These are phyloP conservation scores for Linum tenue DNA, from an alignment of 345 rosid genomes.

Conservation along the genomic window DNA sequence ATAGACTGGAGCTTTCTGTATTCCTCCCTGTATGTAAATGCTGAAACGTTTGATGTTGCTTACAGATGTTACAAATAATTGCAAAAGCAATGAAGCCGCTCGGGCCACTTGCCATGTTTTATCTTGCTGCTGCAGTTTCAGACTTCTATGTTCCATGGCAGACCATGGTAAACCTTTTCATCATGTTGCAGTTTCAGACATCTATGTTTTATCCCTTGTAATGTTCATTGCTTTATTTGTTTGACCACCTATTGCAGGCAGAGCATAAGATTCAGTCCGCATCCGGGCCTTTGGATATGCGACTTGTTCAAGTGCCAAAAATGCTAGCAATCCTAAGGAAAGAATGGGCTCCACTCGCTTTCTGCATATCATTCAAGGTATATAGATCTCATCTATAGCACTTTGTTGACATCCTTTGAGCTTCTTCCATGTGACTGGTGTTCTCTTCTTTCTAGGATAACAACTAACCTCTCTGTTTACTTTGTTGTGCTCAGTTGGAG, in stretches of 20 bases:
- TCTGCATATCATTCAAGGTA: slow-evolving; percentile 91
- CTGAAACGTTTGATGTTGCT: slow-evolving; percentile 8
- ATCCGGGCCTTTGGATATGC: slow-evolving; percentile 85
- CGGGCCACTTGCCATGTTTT: slow-evolving; percentile 61
- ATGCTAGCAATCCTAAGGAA: slow-evolving; percentile 67
- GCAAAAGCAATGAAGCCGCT: slow-evolving; percentile 40
- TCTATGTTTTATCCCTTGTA: too few relatives aligned
- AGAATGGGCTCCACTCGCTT: slow-evolving; percentile 79
- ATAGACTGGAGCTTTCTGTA: too few relatives aligned
- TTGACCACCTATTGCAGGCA: slow-evolving; percentile 33
- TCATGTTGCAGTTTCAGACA: neutral
- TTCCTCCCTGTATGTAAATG: too few relatives aligned
- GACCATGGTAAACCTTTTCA: slow-evolving; percentile 55
- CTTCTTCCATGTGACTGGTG: neutral
- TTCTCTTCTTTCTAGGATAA: neutral
- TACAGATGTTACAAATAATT: slow-evolving; percentile 65
- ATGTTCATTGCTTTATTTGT: neutral
- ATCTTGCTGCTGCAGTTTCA: slow-evolving; percentile 92
- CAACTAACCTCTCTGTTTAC: neutral
- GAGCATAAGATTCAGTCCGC: slow-evolving; percentile 94
- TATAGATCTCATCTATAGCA: too few relatives aligned
- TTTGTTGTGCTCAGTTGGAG: slow-evolving; percentile 54
- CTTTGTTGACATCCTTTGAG: neutral
- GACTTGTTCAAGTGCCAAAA: slow-evolving; percentile 83
- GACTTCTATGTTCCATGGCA: slow-evolving; percentile 95